Percentiles rank a stretch among this genome's conserved stretches.
phyloP scores from a whole-genome alignment of 306 rosid genomes.

The Casuarina glauca region DNA sequence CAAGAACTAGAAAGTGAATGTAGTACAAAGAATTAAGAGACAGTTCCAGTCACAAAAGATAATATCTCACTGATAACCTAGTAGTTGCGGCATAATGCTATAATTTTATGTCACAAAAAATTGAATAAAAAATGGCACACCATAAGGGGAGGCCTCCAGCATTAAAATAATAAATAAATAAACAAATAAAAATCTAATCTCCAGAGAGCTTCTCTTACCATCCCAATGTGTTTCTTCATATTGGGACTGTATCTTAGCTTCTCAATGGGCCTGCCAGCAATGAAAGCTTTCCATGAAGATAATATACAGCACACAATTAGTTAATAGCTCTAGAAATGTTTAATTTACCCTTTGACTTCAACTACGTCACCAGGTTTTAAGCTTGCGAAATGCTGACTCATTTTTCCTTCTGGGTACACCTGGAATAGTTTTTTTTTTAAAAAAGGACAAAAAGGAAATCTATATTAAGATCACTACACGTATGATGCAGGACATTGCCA shows the following conservation, averaged over 20 bases:
- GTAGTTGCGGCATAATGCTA: conserved; percentile 14
- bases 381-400: conserved; percentile 99
- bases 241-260: conserved; percentile 86
- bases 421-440: conserved; percentile 30
- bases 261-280: conserved; percentile 83
- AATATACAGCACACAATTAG: conserved; percentile 23
- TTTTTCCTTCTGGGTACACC: conserved; percentile 96
- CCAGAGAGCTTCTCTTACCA: conserved; percentile 55
- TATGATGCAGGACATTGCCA: background rate
- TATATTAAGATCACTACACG: background rate
- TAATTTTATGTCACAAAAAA: conserved; percentile 2
- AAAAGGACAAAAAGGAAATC: conserved; percentile 8
- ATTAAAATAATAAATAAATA: background rate
- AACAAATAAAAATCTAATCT: background rate
- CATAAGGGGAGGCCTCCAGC: background rate
- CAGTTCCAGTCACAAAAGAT: background rate
- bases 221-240: conserved; percentile 96
- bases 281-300: conserved; percentile 18
- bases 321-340: conserved; percentile 17
- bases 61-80: conserved; percentile 9
- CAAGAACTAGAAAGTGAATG: background rate
- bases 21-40: conserved; percentile 6
- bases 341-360: conserved; percentile 94
- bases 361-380: conserved; percentile 91
- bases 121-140: background rate